These are phyloP conservation scores for Posidonia oceanica DNA, from an alignment of 116 monocot genomes.

Conservation along the genomic window DNA sequence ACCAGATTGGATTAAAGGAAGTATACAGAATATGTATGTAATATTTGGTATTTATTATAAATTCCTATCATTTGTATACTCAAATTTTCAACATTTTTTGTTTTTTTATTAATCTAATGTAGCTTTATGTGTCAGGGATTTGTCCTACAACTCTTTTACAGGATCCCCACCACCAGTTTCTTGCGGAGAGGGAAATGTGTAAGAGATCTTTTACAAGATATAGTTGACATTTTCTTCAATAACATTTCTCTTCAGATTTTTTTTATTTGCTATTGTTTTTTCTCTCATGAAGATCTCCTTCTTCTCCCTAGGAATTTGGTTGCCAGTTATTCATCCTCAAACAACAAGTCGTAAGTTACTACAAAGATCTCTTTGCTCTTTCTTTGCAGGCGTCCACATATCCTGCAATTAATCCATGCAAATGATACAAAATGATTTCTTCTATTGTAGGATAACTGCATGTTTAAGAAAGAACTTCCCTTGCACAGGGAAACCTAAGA, in stretches of 20 bases:
- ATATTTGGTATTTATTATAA: background rate
- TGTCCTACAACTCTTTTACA: constrained; percentile 70
- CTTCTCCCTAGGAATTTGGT: constrained; percentile 42
- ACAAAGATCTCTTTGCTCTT: background rate
- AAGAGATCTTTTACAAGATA: constrained; percentile 7
- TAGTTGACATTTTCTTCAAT: background rate
- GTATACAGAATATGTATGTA: constrained; percentile 38
- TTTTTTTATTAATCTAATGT: background rate
- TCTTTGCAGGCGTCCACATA: background rate
- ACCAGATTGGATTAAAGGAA: constrained; percentile 44
- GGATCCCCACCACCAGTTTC: constrained; percentile 15
- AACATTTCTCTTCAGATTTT: background rate
- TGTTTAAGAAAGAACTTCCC: constrained; percentile 3
- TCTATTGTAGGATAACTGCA: background rate
- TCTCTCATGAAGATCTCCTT: background rate
- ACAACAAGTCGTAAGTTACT: constrained; percentile 27
- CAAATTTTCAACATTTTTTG: background rate
- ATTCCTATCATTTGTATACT: background rate
- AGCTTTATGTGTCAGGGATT: constrained; percentile 39
- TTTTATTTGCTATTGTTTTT: background rate
- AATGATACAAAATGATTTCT: too few relatives aligned
- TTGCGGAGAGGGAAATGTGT: constrained; percentile 43
- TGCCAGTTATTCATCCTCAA: constrained; percentile 43
- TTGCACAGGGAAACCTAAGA: background rate
- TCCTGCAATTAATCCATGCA: background rate